Evolutionary conservation across 2,329 filamentous ascomycete species (phyloP).

Genomic region (Sporothrix curviconia): DNA sequence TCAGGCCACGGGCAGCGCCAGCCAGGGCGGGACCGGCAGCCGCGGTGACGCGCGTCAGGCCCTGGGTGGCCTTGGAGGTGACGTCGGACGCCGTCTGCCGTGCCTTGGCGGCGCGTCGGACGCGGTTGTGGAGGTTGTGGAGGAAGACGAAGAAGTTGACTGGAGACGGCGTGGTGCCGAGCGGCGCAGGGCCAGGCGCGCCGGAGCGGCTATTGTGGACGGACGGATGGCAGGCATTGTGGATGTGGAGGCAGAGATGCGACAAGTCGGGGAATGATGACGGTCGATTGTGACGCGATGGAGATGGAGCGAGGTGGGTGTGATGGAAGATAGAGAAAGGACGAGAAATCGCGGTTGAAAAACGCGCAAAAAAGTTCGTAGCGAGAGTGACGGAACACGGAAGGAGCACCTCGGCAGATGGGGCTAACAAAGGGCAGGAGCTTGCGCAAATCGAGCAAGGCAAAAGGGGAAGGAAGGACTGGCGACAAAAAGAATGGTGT

Average conservation of each 20-base stretch:
- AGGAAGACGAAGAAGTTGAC: slow-evolving; percentile 44
- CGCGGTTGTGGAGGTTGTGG: slow-evolving; percentile 43
- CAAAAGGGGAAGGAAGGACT: not conserved
- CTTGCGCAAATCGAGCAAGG: not conserved
- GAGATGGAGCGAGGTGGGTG: not conserved
- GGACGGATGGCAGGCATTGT: slow-evolving; percentile 28
- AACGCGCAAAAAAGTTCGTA: slow-evolving; percentile 13
- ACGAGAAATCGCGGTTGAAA: slow-evolving; percentile 8
- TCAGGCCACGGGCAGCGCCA: slow-evolving; percentile 62
- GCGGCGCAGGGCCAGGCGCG: slow-evolving; percentile 21
- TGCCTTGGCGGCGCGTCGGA: slow-evolving; percentile 37
- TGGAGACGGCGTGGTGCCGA: slow-evolving; percentile 51
- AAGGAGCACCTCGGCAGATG: slow-evolving; percentile 7
- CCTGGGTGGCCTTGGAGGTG: slow-evolving; percentile 66
- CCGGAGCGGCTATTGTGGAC: slow-evolving; percentile 33
- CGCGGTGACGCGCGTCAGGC: slow-evolving; percentile 72
- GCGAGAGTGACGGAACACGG: not conserved
- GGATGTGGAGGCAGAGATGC: not conserved
- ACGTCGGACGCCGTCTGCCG: slow-evolving; percentile 36
- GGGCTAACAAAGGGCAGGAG: not conserved
- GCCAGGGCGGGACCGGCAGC: slow-evolving; percentile 72
- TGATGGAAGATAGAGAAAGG: not conserved
- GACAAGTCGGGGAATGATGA: not conserved
- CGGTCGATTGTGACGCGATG: too few relatives aligned
- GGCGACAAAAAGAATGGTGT: slow-evolving; percentile 4